phyloP scores from a whole-genome alignment of 1,284 basidiomycete species.

The Naganishia albida region DNA sequence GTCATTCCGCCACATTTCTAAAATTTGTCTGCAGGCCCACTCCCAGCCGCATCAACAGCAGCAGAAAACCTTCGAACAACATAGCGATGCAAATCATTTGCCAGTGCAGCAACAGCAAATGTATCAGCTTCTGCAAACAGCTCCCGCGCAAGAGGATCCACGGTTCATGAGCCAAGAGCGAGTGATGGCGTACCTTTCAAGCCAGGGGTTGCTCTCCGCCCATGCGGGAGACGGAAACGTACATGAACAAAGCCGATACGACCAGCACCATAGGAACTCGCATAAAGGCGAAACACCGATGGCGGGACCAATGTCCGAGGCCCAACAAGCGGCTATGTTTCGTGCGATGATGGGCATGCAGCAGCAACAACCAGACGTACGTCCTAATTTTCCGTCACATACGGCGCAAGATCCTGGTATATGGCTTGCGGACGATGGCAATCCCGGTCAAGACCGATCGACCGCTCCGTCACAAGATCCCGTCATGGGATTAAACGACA shows the following conservation, averaged over 20 bases:
- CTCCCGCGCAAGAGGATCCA: conserved; percentile 3
- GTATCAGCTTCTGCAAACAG: conserved; percentile 4
- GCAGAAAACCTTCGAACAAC: not conserved
- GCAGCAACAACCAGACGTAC: not conserved
- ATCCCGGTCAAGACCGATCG: not conserved
- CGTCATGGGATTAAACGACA: not conserved
- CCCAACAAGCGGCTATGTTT: conserved; percentile 23
- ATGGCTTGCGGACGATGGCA: conserved; percentile 4
- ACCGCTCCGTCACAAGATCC: not conserved
- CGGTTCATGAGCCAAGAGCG: conserved; percentile 22
- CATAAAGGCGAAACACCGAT: not conserved
- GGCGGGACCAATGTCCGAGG: conserved; percentile 6
- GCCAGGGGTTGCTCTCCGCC: conserved; percentile 15
- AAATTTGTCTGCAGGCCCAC: not conserved
- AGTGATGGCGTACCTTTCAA: conserved; percentile 16
- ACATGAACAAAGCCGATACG: not conserved
- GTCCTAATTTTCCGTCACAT: not conserved
- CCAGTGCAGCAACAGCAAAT: conserved; percentile 9
- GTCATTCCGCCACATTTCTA: too few relatives aligned
- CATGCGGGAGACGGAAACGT: not conserved
- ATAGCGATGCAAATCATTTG: not conserved
- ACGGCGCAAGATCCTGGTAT: conserved; percentile 15
- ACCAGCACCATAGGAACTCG: not conserved
- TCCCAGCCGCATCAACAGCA: not conserved
- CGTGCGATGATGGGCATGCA: conserved; percentile 20